A percentile compares a stretch with the other conserved stretches of the same genome.
phyloP scores from a whole-genome alignment of 169 alveolate genomes.

The Plasmodium adleri region DNA sequence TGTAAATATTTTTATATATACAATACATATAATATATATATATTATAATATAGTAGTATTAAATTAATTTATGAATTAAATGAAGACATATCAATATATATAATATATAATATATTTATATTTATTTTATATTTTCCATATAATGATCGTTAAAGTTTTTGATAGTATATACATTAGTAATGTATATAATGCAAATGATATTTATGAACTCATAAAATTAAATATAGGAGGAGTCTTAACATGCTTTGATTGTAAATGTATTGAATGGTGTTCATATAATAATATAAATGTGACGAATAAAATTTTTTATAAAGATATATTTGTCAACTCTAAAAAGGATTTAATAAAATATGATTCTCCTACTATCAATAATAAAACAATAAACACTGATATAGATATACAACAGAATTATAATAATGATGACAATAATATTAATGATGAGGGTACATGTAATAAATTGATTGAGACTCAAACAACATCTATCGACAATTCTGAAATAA shows the following conservation, averaged over 20 bases:
- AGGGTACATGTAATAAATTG: not conserved
- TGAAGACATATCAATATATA: too few species aligned
- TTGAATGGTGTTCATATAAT: conserved; percentile 40
- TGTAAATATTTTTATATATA: too few species aligned
- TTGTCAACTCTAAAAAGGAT: conserved; percentile 24
- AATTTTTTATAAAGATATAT: conserved; percentile 44
- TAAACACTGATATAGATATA: not conserved
- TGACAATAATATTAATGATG: not conserved
- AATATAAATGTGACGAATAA: not conserved
- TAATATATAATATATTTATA: too few species aligned
- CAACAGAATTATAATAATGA: not conserved
- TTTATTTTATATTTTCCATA: not conserved
- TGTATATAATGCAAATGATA: conserved; percentile 55
- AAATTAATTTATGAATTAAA: too few species aligned
- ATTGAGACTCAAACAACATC: too few species aligned
- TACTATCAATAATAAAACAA: not conserved
- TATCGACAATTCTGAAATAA: not conserved
- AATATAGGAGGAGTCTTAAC: conserved; percentile 71
- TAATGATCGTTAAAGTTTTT: conserved; percentile 56
- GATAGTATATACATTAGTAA: conserved; percentile 60
- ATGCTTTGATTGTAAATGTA: conserved; percentile 45
- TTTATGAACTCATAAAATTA: conserved; percentile 31
- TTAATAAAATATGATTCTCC: not conserved
- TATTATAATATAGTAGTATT: too few species aligned
- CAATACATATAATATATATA: too few species aligned